These are phyloP conservation scores for Apiospora kogelbergensis DNA, from an alignment of 2,329 filamentous ascomycete genomes.

Conservation along the genomic window DNA sequence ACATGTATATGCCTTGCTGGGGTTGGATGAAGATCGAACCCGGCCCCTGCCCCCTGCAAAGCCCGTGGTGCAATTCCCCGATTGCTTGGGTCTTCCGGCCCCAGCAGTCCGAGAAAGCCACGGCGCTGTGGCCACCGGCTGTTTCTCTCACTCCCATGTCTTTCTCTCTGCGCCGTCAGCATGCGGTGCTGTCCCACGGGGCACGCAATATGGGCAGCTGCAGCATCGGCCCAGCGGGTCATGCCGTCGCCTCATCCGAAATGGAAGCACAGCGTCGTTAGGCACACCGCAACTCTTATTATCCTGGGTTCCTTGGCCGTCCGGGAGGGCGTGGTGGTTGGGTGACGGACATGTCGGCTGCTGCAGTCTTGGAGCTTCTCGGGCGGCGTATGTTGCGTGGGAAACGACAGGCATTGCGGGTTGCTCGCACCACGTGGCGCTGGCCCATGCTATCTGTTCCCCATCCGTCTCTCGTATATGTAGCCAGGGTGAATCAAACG, in stretches of 20 bases:
- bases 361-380: not conserved
- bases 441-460: not conserved
- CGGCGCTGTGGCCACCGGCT: not conserved
- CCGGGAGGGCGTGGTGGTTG: not conserved
- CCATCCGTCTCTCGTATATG: not conserved
- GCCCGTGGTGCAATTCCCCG: not conserved
- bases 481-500: not conserved
- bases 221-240: not conserved
- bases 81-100: not conserved
- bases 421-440: not conserved
- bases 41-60: not conserved
- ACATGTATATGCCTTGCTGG: not conserved
- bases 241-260: not conserved
- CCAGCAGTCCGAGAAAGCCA: not conserved
- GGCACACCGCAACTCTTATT: not conserved
- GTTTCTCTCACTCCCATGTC: not conserved
- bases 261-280: not conserved
- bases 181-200: not conserved
- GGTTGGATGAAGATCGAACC: not conserved
- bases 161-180: not conserved
- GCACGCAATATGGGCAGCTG: not conserved
- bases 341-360: not conserved
- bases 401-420: too few species aligned
- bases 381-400: not conserved
- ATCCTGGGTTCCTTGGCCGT: not conserved